Base-by-base conservation (phyloP, 225 moss, liverwort and hornwort genomes). In the Neckera pumila region DNA sequence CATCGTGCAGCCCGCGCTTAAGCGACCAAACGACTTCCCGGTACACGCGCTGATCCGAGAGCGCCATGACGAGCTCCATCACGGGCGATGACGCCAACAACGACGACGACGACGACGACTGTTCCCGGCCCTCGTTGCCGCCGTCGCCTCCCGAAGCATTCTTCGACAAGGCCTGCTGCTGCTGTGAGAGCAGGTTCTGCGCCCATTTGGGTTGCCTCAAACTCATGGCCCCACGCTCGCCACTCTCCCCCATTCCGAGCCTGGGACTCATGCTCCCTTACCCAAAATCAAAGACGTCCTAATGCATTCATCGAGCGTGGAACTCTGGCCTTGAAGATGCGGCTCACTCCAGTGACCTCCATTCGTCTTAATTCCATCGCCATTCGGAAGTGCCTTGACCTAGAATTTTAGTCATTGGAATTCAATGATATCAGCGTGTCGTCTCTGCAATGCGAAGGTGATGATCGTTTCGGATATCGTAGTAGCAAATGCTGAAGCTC, bases 1-100 rank as follows among this genome's bases (percentile, higher is more conserved):
- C 96, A 86, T 97, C 96, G 51, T 95, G 94, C 90, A 99, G 84
- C 63, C 96, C 97, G 61, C 92, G 89, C 85, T 93, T 96, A 53
- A 99, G 93, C 67, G 95, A 87, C 90, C 97, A 93, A 5, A 95
- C 94, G 43, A 99, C 99, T 90, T 99, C 99, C 90, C 99, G 95
- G 91, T 97, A 95, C 87, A 99, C 77, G 43, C 99, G 89, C 92
- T 99, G 99, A n/a, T 99, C 96, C 85, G 96, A 95, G 79, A 99
- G 95, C 75, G 92, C 95, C 80, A 95, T 63, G 26, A 96, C 96
- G 60, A 99, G 93, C 89, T 96, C 97, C 88, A 93, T 86, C 77
- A 99, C 94, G 8, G 96, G 95, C 19, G 86, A 86, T 12, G 86
- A 34, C 21, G 49, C 17, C 49, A 49, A 31, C n/a, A n/a, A n/a